Percentiles rank a stretch among this genome's conserved stretches.
Evolutionary conservation across 805 yeast genomes (phyloP).

Genomic region (Phaffomyces antillensis): DNA sequence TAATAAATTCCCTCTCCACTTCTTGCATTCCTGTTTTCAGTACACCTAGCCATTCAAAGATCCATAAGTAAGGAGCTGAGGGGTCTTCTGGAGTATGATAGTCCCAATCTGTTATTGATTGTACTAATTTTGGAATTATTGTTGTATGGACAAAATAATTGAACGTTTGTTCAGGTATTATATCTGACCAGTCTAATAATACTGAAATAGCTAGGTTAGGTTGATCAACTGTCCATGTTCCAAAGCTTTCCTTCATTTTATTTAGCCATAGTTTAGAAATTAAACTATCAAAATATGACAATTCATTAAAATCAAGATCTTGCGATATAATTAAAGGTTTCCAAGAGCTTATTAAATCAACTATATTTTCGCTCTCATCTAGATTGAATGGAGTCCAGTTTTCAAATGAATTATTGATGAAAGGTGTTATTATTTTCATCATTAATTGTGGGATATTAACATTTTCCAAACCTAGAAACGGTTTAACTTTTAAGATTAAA

Average conservation of each 20-base stretch:
- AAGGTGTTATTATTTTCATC: slow-evolving; percentile 18
- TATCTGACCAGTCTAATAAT: slow-evolving; percentile 34
- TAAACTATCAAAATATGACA: slow-evolving; percentile 28
- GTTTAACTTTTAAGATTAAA: neutral
- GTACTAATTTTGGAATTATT: slow-evolving; percentile 32
- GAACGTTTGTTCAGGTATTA: slow-evolving; percentile 26
- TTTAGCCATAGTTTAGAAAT: slow-evolving; percentile 31
- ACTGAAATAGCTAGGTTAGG: slow-evolving; percentile 34
- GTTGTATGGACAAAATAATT: slow-evolving; percentile 24
- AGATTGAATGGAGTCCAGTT: slow-evolving; percentile 34
- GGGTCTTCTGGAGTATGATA: neutral
- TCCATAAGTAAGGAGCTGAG: slow-evolving; percentile 24
- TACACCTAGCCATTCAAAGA: slow-evolving; percentile 32
- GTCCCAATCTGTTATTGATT: slow-evolving; percentile 32
- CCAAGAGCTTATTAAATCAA: slow-evolving; percentile 26
- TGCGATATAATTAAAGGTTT: slow-evolving; percentile 10
- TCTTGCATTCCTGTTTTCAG: slow-evolving; percentile 12
- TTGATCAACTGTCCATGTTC: slow-evolving; percentile 31
- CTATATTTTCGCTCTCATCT: slow-evolving; percentile 20
- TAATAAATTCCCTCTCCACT: slow-evolving; percentile 18
- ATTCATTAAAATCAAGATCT: slow-evolving; percentile 7
- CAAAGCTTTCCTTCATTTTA: slow-evolving; percentile 23
- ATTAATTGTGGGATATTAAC: slow-evolving; percentile 11
- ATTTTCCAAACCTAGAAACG: neutral
- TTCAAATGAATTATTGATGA: neutral